These are phyloP conservation scores for Sequoiadendron giganteum DNA, from an alignment of 75 land plant genomes.

Conservation along the genomic window DNA sequence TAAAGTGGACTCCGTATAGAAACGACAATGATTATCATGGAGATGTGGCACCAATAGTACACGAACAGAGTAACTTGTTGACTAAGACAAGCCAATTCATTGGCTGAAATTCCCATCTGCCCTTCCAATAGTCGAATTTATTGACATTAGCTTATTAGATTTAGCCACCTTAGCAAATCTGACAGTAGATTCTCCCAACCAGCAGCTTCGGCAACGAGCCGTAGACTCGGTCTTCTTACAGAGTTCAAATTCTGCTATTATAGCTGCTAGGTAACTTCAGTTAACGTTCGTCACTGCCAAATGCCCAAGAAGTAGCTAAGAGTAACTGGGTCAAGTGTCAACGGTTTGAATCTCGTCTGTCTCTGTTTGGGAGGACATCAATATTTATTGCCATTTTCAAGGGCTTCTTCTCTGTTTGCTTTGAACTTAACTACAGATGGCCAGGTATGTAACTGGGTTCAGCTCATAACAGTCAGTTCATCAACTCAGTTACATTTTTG, in stretches of 20 bases:
- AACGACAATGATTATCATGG: too few relatives aligned
- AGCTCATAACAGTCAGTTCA: neutral
- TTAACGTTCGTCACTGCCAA: neutral
- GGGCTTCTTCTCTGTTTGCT: neutral
- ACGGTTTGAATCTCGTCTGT: neutral
- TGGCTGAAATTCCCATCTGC: neutral
- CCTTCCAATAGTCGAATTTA: neutral
- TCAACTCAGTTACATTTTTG: neutral
- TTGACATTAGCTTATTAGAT: neutral
- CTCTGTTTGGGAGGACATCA: neutral
- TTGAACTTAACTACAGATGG: neutral
- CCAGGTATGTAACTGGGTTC: neutral
- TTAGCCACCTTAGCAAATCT: neutral
- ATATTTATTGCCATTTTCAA: neutral
- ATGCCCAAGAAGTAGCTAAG: neutral
- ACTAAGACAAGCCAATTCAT: neutral
- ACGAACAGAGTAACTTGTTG: neutral
- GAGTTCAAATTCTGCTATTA: neutral
- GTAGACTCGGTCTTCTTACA: neutral
- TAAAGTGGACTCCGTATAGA: too few relatives aligned
- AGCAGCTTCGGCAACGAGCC: neutral
- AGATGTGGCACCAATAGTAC: neutral
- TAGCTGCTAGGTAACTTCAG: neutral
- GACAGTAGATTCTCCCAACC: neutral
- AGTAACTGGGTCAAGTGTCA: neutral